Evolutionary conservation across 2,329 filamentous ascomycete species (phyloP).

Genomic region (Aspergillus intermedius): DNA sequence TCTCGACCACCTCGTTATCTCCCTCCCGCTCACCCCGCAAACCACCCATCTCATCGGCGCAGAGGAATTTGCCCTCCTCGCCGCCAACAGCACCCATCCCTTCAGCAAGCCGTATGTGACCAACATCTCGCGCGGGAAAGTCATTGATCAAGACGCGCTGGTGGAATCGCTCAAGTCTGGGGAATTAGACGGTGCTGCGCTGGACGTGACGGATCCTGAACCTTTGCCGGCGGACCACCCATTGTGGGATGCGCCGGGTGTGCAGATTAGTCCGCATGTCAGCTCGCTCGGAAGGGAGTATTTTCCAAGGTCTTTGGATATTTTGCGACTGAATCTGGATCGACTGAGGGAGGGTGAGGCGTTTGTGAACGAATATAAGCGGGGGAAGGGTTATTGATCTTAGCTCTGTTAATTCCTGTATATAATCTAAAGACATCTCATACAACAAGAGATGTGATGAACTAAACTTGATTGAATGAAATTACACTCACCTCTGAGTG

Average conservation of each 20-base stretch:
- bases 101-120: slow-evolving; percentile 53
- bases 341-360: slow-evolving; percentile 46
- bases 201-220: slow-evolving; percentile 76
- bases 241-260: slow-evolving; percentile 64
- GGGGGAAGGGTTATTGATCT: slow-evolving; percentile 54
- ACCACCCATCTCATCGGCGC: slow-evolving; percentile 51
- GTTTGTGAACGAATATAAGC: slow-evolving; percentile 57
- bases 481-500: no score
- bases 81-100: slow-evolving; percentile 18
- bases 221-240: slow-evolving; percentile 62
- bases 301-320: slow-evolving; percentile 50
- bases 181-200: slow-evolving; percentile 58
- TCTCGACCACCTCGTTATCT: slow-evolving; percentile 52
- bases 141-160: slow-evolving; percentile 57
- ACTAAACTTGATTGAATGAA: no score
- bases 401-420: no score
- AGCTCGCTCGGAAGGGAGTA: slow-evolving; percentile 52
- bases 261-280: slow-evolving; percentile 63
- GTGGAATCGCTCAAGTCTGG: slow-evolving; percentile 53
- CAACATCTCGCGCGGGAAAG: slow-evolving; percentile 64
- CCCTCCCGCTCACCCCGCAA: slow-evolving; percentile 50
- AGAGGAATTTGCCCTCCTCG: slow-evolving; percentile 51
- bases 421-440: no score
- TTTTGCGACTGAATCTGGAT: slow-evolving; percentile 53
- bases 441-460: no score